A percentile compares a stretch with the other conserved stretches of the same genome.
Conservation (phyloP, 192 early-diverging fungal genomes). For the Backusella liffmaniae region DNA sequence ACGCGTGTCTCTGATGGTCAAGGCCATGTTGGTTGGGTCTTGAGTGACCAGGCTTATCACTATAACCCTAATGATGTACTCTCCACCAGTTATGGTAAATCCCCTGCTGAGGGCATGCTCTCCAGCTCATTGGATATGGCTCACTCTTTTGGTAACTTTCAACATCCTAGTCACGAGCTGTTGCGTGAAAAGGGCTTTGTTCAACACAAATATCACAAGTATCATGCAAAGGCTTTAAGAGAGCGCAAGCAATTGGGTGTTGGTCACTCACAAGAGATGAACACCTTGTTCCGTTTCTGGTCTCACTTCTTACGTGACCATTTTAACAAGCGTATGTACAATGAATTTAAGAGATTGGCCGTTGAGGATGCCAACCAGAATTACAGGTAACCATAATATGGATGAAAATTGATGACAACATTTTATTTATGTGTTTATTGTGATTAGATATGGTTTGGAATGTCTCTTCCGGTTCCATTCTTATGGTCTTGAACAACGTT, state of each 20-base stretch:
- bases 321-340: constrained; percentile 93
- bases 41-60: constrained; percentile 69
- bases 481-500: constrained; percentile 91
- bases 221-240: constrained; percentile 87
- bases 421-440: background rate
- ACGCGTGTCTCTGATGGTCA: constrained; percentile 51
- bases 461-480: constrained; percentile 98
- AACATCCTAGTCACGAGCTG: constrained; percentile 92
- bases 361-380: constrained; percentile 83
- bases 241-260: constrained; percentile 89
- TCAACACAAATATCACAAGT: constrained; percentile 96
- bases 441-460: constrained; percentile 80
- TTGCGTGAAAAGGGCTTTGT: constrained; percentile 97
- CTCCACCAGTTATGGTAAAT: constrained; percentile 44
- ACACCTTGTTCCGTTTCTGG: constrained; percentile 95
- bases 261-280: constrained; percentile 95
- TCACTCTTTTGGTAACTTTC: constrained; percentile 59
- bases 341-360: constrained; percentile 88
- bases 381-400: constrained; percentile 55
- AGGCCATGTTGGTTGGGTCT: constrained; percentile 71
- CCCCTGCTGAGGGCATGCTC: constrained; percentile 25
- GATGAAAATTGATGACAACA: background rate
- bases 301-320: constrained; percentile 96
- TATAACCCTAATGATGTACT: constrained; percentile 50
- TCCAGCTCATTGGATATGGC: constrained; percentile 53